Evolutionary conservation across 495 filamentous ascomycete genomes (phyloP).

Genomic region (Ascobolus immersus): DNA sequence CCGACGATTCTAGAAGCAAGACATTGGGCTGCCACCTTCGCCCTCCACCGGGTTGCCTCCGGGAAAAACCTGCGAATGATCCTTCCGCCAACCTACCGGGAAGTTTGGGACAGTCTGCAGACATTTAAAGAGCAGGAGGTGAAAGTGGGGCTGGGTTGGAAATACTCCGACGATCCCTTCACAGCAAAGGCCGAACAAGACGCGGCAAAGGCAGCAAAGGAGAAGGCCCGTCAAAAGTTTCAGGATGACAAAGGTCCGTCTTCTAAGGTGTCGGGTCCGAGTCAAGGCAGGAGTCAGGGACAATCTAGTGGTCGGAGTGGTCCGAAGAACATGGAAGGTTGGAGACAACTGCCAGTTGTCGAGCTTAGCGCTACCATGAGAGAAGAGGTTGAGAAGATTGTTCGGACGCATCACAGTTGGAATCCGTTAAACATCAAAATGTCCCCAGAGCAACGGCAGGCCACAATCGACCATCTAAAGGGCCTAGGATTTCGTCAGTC

Average conservation of each 20-base stretch:
- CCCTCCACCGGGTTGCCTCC: slow-evolving; percentile 69
- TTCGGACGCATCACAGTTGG: slow-evolving; percentile 58
- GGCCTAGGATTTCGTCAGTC: slow-evolving; percentile 58
- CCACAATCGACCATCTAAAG: slow-evolving; percentile 47
- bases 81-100: slow-evolving; percentile 67
- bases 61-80: slow-evolving; percentile 87
- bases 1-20: slow-evolving; percentile 65
- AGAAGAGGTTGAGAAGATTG: slow-evolving; percentile 46
- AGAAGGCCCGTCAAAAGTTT: slow-evolving; percentile 6
- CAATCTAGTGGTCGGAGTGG: not conserved
- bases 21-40: slow-evolving; percentile 78
- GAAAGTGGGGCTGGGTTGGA: slow-evolving; percentile 53
- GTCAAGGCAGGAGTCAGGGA: too few species aligned
- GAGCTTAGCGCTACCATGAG: slow-evolving; percentile 68
- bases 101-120: slow-evolving; percentile 63
- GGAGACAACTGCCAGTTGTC: slow-evolving; percentile 65
- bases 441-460: slow-evolving; percentile 25
- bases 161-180: slow-evolving; percentile 94
- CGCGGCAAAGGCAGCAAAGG: slow-evolving; percentile 10
- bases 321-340: slow-evolving; percentile 32
- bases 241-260: slow-evolving; percentile 11
- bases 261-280: not conserved
- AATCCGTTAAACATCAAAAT: slow-evolving; percentile 52
- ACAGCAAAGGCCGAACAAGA: slow-evolving; percentile 48
- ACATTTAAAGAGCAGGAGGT: slow-evolving; percentile 52